Base-by-base conservation (phyloP, 2,329 filamentous ascomycete genomes). In the Trichoderma sp. region DNA sequence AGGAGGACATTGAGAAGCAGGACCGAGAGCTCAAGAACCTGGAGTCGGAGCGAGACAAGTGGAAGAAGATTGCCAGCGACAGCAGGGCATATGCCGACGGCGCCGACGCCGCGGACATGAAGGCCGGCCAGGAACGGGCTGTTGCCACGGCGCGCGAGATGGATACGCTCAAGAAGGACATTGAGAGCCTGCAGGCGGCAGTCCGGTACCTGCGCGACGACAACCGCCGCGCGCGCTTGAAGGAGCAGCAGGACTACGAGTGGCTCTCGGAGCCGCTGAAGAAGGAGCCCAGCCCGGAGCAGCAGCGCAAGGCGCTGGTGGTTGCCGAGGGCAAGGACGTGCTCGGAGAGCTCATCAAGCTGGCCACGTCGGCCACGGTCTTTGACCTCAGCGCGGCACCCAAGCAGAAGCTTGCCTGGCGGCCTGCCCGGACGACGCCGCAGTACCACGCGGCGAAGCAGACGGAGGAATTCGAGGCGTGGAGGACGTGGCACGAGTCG, bases 91-190 rank as follows among this genome's bases (percentile, higher is more conserved):
- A 83, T 66, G 83, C 80, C n/a, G 82, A 84, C 62, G 80, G 78
- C 5, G 80, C 79, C n/a, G 81, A 80, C 43, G 79, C 81, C 50
- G 81, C 79, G 17, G 81, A 79, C 15, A 79, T 81, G 66, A 85
- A 85, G 75, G 82, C 84, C 12, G 85, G 86, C 24, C 83, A 88
- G 72, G 87, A 90, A 72, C 84, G 86, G 28, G 87, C 89, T 30
- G 88, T 90, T 54, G 86, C 88, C 5, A 90, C 87, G 1, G 87
- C 88, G 30, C 85, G 88, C 61, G 90, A 94, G 75, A 88, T 93
- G 78, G 89, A 93, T 69, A 80, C 81, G 10, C 84, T 93, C 69
- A 87, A 88, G 75, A 83, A 83, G 69, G 88, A 94, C 66, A 88
- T 93, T 71, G 82, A 81, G 63, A 82, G 81, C 69, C 76, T 90